Percentiles rank a stretch among this genome's conserved stretches.
Conservation (phyloP, 2,329 filamentous ascomycete species). For the Fusarium denticulatum region DNA sequence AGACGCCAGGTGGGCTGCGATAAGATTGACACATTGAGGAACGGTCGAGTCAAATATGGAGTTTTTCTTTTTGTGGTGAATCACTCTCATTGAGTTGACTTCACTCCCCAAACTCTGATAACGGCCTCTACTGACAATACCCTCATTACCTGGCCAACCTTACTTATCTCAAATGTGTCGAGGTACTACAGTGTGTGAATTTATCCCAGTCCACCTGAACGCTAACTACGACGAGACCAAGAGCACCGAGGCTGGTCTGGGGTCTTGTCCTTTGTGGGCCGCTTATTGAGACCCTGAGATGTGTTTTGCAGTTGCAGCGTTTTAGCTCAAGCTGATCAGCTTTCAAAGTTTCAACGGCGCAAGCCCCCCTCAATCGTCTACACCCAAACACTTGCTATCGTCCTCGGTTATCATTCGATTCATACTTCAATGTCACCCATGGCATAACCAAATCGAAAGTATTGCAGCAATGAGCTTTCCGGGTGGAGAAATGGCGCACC, state of each 20-base stretch:
- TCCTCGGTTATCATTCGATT: background rate
- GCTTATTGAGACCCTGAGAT: constrained; percentile 12
- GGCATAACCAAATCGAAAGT: constrained; percentile 28
- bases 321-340: constrained; percentile 19
- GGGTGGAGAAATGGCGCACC: constrained; percentile 43
- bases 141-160: background rate
- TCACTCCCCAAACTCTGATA: background rate
- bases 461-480: constrained; percentile 36
- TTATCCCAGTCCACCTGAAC: background rate
- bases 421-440: constrained; percentile 2
- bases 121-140: background rate
- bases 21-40: background rate
- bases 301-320: constrained; percentile 12
- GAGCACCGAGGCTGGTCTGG: constrained; percentile 12
- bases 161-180: background rate
- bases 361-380: constrained; percentile 27
- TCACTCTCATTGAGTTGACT: background rate
- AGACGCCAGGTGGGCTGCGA: background rate
- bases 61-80: background rate
- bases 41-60: background rate
- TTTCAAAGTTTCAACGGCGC: constrained; percentile 34
- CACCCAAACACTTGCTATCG: background rate
- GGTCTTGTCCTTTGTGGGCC: constrained; percentile 28
- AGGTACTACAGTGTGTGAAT: background rate
- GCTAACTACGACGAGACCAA: constrained; percentile 24